phyloP scores from a whole-genome alignment of 345 rosid genomes.

The Geranium brycei region DNA sequence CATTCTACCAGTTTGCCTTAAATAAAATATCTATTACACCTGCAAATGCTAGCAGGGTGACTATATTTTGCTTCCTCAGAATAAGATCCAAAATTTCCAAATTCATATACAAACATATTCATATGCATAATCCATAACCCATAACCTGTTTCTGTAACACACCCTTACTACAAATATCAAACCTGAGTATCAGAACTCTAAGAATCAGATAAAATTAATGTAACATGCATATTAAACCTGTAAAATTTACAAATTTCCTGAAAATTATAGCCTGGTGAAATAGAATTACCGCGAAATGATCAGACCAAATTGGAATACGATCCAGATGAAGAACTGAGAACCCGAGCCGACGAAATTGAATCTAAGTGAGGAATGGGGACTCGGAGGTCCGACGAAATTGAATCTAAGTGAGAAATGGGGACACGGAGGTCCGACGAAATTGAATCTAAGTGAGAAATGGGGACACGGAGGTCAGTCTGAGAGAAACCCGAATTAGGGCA shows the following conservation, averaged over 20 bases:
- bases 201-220: background rate
- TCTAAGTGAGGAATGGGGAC: background rate
- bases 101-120: background rate
- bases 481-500: background rate
- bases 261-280: background rate
- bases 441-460: too few species aligned
- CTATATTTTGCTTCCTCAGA: too few species aligned
- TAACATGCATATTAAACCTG: background rate
- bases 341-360: background rate
- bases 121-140: background rate
- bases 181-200: background rate
- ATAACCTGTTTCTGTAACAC: background rate
- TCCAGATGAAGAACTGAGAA: background rate
- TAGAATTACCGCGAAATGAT: background rate
- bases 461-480: background rate
- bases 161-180: background rate
- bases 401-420: background rate
- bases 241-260: too few species aligned
- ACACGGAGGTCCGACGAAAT: too few species aligned
- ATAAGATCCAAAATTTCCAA: too few species aligned
- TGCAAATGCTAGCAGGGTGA: background rate
- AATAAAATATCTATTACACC: background rate
- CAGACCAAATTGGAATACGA: background rate
- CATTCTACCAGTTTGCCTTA: background rate
- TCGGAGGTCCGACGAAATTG: background rate